Conservation (phyloP, 2,329 filamentous ascomycete species). For the Rhexocercosporidium sp. region DNA sequence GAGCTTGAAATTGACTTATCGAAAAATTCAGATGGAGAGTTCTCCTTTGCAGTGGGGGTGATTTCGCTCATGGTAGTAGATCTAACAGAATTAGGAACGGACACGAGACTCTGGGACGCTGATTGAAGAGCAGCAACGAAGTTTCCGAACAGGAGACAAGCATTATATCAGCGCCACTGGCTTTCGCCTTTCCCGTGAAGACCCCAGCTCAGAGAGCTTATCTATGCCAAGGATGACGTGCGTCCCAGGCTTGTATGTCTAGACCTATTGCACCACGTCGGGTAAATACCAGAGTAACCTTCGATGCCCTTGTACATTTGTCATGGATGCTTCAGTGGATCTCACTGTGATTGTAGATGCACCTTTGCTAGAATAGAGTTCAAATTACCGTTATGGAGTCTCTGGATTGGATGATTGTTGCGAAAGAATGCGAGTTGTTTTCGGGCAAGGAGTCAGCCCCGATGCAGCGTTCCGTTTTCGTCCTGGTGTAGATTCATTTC, state of each 20-base stretch:
- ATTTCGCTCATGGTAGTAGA: background rate
- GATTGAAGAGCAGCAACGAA: background rate
- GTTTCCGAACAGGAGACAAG: background rate
- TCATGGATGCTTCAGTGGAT: slow-evolving; percentile 3
- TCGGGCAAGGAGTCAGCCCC: background rate
- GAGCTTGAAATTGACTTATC: slow-evolving; percentile 9
- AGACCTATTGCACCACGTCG: background rate
- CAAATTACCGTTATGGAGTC: background rate
- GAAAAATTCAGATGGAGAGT: background rate
- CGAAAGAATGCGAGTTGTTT: background rate
- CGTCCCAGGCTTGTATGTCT: background rate
- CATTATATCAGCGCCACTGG: background rate
- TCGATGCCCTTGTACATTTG: background rate
- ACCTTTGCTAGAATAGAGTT: background rate
- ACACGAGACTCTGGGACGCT: background rate
- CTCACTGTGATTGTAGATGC: background rate
- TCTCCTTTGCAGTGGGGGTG: background rate
- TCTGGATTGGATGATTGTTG: background rate
- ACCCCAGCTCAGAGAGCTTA: slow-evolving; percentile 2
- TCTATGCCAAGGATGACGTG: slow-evolving; percentile 8
- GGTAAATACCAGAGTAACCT: background rate
- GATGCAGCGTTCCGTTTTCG: background rate
- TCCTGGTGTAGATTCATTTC: background rate
- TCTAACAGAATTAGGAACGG: background rate
- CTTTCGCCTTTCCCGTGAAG: background rate